Evolutionary conservation across 1,284 basidiomycete genomes (phyloP), one percentile per base, ranked within the genome.

Genomic region (Ustilago crameri): DNA sequence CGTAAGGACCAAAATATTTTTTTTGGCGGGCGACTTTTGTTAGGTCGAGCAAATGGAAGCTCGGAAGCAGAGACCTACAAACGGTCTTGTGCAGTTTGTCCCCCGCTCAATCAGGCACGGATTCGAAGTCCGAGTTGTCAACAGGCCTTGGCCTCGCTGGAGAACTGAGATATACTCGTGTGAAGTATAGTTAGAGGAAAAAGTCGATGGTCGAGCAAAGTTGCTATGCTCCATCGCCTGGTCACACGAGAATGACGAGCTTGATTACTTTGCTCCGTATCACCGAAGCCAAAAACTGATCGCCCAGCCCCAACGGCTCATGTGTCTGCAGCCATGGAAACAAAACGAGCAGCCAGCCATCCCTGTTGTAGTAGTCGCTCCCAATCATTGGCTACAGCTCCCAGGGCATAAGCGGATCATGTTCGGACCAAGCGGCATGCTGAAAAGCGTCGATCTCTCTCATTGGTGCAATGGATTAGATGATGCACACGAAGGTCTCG

Each of bases 21-120:
- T n/a, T 66, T 56, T 56, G 57, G 63, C 63, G 7, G 51, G 30
- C 0, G 10, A n/a, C 30, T 3, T 0, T 0, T 67, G 64, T 67
- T 67, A 67, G 58, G 42, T 50, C 34, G 1, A 1, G 18, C 1
- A 3, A 3, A 18, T 52, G 64, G 58, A 67, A 53, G 64, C 64
- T 61, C 57, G 53, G 57, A 67, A 67, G 58, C 18, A 1, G 23
- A 30, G 9, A 22, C 22, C 9, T 42, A 18, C 27, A 26, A 32
- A 5, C 9, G 5, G 30, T 30, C 30, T 30, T 30, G 12, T 17
- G 24, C 30, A 37, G 12, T 22, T 42, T 42, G 7, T 9, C 18
- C 40, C 40, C 40, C 40, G 40, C n/a, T 42, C 37, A 12, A 30
- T 42, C 40, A 42, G 10, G 40, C 40, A 37, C 35, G 30, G 37